Percentiles rank a stretch among this genome's conserved stretches.
These are phyloP conservation scores for Hansenula anomala DNA, from an alignment of 1,139 yeast species.

Conservation along the genomic window DNA sequence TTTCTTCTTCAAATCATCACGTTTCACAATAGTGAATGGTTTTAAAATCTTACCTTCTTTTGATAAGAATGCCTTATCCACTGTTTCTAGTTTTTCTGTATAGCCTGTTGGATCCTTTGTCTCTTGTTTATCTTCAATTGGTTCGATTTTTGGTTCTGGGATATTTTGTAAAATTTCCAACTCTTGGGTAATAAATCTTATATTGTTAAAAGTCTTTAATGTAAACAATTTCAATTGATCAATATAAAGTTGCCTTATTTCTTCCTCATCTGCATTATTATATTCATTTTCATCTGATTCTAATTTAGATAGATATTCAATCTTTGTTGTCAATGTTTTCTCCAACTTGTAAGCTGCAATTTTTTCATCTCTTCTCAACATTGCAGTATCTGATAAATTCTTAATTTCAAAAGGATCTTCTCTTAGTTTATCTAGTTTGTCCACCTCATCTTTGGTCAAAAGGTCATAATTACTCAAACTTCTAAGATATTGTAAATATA, in stretches of 20 bases:
- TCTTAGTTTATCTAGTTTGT: conserved; percentile 37
- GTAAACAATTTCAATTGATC: conserved; percentile 51
- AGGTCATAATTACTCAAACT: conserved; percentile 38
- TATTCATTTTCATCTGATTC: conserved; percentile 29
- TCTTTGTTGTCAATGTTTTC: conserved; percentile 43
- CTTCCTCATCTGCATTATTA: conserved; percentile 54
- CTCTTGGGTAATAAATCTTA: conserved; percentile 58
- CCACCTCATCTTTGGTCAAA: conserved; percentile 34
- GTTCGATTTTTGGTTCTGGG: conserved; percentile 24
- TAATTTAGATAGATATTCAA: conserved; percentile 33
- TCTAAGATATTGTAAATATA: conserved; percentile 41
- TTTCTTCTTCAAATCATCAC: conserved; percentile 52
- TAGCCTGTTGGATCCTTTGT: conserved; percentile 33
- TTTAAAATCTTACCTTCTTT: conserved; percentile 72
- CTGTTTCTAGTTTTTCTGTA: conserved; percentile 50
- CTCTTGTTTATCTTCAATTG: conserved; percentile 11
- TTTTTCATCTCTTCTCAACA: conserved; percentile 60
- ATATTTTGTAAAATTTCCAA: conserved; percentile 43
- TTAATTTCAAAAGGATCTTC: conserved; percentile 32
- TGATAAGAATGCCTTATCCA: conserved; percentile 41
- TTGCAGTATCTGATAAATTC: conserved; percentile 38
- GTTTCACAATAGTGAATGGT: conserved; percentile 77
- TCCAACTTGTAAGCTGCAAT: conserved; percentile 64
- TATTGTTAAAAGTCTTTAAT: conserved; percentile 45
- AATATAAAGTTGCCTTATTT: conserved; percentile 45